phyloP scores from a whole-genome alignment of 176 grass and related monocot species.

The Ampelocalamus luodianensis region DNA sequence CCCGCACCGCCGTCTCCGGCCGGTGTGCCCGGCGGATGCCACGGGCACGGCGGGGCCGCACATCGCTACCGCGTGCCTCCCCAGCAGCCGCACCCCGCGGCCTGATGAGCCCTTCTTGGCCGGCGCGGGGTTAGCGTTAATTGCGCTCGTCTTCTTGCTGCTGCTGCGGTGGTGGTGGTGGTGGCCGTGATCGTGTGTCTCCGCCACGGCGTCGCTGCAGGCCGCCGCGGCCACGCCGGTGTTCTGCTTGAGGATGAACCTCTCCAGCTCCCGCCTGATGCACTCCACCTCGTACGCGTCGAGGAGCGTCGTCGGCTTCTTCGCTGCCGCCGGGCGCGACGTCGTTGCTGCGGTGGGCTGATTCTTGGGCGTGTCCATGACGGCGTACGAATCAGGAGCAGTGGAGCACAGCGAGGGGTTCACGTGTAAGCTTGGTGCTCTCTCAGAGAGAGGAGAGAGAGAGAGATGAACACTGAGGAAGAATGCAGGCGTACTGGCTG shows the following conservation, averaged over 20 bases:
- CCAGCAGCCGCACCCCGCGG: slow-evolving; percentile 4
- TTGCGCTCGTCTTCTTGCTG: neutral
- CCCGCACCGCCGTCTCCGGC: neutral
- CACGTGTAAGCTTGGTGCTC: neutral
- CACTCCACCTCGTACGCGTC: slow-evolving; percentile 79
- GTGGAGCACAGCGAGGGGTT: neutral
- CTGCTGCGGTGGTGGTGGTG: neutral
- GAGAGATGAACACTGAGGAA: neutral
- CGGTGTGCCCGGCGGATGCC: neutral
- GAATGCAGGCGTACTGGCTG: neutral
- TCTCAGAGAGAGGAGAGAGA: neutral
- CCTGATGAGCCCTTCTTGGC: neutral
- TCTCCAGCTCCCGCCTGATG: slow-evolving; percentile 68
- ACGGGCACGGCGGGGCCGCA: slow-evolving; percentile 38
- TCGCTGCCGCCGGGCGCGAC: neutral
- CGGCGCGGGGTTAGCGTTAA: neutral
- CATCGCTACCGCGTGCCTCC: slow-evolving; percentile 50
- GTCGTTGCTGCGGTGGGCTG: neutral
- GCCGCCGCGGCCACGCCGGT: neutral
- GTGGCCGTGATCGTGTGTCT: neutral
- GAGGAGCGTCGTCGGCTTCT: slow-evolving; percentile 60
- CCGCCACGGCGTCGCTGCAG: neutral
- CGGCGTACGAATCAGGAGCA: neutral
- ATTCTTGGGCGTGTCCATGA: slow-evolving; percentile 5
- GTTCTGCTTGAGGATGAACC: slow-evolving; percentile 44